A percentile compares a stretch with the other conserved stretches of the same genome.
phyloP scores from a whole-genome alignment of 345 rosid genomes.

The Anastatica hierochuntica region DNA sequence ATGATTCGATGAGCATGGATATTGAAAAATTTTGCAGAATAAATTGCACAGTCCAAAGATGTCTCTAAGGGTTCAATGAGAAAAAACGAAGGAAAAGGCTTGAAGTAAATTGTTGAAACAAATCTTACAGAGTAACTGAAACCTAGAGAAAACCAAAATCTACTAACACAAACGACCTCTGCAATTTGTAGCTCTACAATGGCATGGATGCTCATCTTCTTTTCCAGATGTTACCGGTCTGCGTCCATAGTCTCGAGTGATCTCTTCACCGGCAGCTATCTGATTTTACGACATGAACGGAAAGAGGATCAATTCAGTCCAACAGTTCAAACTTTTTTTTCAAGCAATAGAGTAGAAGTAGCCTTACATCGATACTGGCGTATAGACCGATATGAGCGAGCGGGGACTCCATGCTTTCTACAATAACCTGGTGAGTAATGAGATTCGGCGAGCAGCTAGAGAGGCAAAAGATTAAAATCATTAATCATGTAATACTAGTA shows the following conservation, averaged over 20 bases:
- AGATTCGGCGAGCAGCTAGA: constrained; percentile 89
- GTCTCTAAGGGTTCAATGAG: not conserved
- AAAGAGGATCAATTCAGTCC: not conserved
- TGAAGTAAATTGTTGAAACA: not conserved
- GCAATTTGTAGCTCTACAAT: constrained; percentile 61
- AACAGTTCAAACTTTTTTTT: not conserved
- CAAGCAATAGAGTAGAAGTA: constrained; percentile 8
- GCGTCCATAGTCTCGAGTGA: constrained; percentile 53
- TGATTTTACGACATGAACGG: constrained; percentile 29
- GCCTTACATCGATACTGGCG: constrained; percentile 82
- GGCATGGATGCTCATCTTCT: constrained; percentile 46
- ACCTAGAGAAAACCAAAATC: not conserved
- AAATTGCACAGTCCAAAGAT: constrained; percentile 5
- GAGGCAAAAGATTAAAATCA: constrained; percentile 10
- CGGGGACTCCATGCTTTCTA: constrained; percentile 78
- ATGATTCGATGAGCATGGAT: not conserved
- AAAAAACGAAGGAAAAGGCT: not conserved
- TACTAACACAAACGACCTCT: constrained; percentile 49
- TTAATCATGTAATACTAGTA: not conserved
- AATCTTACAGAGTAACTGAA: constrained; percentile 17
- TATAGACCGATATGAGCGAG: constrained; percentile 81
- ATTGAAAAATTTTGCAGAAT: not conserved
- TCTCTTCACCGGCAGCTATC: constrained; percentile 91
- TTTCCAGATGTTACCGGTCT: constrained; percentile 39
- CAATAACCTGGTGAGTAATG: constrained; percentile 65